These are phyloP conservation scores for Antitrichia curtipendula DNA, from an alignment of 225 moss, liverwort and hornwort genomes.

Conservation along the genomic window DNA sequence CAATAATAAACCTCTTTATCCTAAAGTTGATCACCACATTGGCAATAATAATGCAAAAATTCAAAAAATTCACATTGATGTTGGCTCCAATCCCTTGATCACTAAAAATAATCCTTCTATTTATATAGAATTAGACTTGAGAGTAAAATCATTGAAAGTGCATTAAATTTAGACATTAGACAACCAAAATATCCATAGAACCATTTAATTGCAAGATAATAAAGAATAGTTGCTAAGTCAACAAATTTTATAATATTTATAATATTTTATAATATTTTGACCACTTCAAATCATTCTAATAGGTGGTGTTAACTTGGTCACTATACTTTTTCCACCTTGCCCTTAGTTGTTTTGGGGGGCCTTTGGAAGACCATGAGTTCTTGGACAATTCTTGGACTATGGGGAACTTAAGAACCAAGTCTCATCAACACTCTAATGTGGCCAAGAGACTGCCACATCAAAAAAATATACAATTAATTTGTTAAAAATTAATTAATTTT, in stretches of 20 bases:
- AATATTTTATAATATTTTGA: neutral
- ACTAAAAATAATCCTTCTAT: neutral
- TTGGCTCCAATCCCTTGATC: rapidly evolving
- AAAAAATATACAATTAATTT: no score
- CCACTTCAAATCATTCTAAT: neutral
- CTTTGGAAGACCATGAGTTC: no score
- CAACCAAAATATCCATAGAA: rapidly evolving
- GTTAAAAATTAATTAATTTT: no score
- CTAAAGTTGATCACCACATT: rapidly evolving
- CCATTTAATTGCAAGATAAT: neutral
- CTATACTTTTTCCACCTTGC: neutral
- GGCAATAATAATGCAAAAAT: rapidly evolving
- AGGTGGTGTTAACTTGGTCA: neutral
- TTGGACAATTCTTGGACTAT: no score
- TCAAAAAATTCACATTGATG: neutral
- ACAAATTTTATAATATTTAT: neutral
- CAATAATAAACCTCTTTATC: rapidly evolving
- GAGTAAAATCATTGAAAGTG: neutral
- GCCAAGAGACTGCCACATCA: no score
- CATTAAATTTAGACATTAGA: neutral
- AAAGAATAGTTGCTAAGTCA: neutral
- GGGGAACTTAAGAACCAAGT: no score
- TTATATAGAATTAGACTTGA: neutral
- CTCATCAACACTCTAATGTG: no score
- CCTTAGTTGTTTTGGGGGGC: no score